phyloP scores from a whole-genome alignment of 2,329 filamentous ascomycete species.

The Ceratocystis huliohia region DNA sequence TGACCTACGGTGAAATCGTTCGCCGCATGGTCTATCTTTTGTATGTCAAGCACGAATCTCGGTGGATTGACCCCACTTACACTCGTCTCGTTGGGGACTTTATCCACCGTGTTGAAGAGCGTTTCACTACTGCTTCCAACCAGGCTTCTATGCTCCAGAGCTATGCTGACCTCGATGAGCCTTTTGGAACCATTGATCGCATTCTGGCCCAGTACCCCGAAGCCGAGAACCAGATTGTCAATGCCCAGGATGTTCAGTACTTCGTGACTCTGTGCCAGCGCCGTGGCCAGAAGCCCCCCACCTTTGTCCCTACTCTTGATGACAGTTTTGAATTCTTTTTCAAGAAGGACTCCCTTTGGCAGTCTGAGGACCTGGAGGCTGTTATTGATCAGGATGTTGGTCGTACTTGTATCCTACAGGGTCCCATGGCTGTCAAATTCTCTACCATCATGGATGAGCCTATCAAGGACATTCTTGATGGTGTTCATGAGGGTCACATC shows the following conservation, averaged over 20 bases:
- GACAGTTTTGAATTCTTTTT: conserved; percentile 99
- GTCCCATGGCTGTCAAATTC: conserved; percentile 82
- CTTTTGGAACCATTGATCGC: conserved; percentile 63
- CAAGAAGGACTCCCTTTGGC: conserved; percentile 99
- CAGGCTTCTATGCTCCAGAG: conserved; percentile 76
- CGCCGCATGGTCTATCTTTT: conserved; percentile 79
- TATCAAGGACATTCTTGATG: conserved; percentile 85
- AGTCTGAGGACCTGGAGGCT: conserved; percentile 92
- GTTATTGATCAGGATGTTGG: conserved; percentile 94
- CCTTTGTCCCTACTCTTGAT: conserved; percentile 89
- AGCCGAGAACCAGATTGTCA: conserved; percentile 82
- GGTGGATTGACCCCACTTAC: conserved; percentile 84
- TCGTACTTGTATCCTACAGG: conserved; percentile 90
- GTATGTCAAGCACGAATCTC: conserved; percentile 78
- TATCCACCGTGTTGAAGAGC: conserved; percentile 91
- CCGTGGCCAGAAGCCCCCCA: conserved; percentile 87
- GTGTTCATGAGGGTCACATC: conserved; percentile 82
- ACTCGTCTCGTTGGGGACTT: conserved; percentile 81
- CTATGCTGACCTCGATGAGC: conserved; percentile 75
- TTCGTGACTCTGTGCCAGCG: conserved; percentile 88
- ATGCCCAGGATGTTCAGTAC: conserved; percentile 94
- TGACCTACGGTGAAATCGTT: conserved; percentile 85
- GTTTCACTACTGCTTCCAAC: conserved; percentile 63
- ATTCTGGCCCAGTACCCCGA: conserved; percentile 77
- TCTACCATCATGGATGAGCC: conserved; percentile 85